Evolutionary conservation across 1,284 basidiomycete species (phyloP).

Genomic region (Fomitopsis betulina): DNA sequence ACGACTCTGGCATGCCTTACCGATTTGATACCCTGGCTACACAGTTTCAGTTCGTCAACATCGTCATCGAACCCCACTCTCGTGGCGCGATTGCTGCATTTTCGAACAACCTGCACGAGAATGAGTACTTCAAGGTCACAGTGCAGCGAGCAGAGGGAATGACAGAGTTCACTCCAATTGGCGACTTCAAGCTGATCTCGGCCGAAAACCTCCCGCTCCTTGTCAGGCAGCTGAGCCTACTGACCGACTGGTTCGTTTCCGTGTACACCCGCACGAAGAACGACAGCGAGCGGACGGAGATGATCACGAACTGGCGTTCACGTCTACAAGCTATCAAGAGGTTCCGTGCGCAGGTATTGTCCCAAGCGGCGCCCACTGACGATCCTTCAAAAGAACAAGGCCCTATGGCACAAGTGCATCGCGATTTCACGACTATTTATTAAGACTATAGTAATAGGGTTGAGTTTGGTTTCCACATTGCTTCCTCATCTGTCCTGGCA

Average conservation of each 20-base stretch:
- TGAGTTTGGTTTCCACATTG: slow-evolving; percentile 4
- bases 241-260: slow-evolving; percentile 85
- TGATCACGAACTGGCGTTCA: slow-evolving; percentile 86
- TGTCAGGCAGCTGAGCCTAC: slow-evolving; percentile 80
- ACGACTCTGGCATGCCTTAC: slow-evolving; percentile 88
- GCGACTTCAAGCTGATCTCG: slow-evolving; percentile 90
- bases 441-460: slow-evolving; percentile 18
- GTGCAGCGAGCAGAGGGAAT: slow-evolving; percentile 84
- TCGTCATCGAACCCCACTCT: slow-evolving; percentile 94
- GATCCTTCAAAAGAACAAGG: slow-evolving; percentile 21
- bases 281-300: slow-evolving; percentile 69
- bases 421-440: slow-evolving; percentile 36
- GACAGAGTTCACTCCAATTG: slow-evolving; percentile 88
- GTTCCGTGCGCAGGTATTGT: slow-evolving; percentile 35
- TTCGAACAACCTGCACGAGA: slow-evolving; percentile 74
- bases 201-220: slow-evolving; percentile 79
- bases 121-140: slow-evolving; percentile 90
- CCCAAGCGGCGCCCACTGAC: slow-evolving; percentile 14
- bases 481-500: neutral
- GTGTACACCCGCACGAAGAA: slow-evolving; percentile 75
- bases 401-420: slow-evolving; percentile 32
- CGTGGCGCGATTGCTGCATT: slow-evolving; percentile 78
- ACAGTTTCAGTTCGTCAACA: slow-evolving; percentile 97
- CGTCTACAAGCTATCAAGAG: slow-evolving; percentile 77
- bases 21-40: slow-evolving; percentile 89